phyloP scores from a whole-genome alignment of 768 basidiomycete genomes.

The Boletus reticulatus region DNA sequence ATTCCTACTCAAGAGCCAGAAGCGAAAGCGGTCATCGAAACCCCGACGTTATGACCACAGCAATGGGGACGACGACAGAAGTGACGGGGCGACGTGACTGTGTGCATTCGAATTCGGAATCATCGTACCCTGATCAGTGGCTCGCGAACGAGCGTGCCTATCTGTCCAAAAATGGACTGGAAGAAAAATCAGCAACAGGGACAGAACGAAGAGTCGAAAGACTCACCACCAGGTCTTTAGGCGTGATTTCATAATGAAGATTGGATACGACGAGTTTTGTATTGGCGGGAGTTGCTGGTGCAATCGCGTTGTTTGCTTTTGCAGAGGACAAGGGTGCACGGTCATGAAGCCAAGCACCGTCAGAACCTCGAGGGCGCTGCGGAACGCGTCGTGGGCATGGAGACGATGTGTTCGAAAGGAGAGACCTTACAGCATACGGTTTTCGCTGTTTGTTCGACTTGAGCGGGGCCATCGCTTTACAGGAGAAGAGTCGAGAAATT shows the following conservation, averaged over 20 bases:
- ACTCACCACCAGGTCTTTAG: slow-evolving; percentile 85
- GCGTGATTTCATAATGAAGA: slow-evolving; percentile 88
- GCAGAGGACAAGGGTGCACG: slow-evolving; percentile 49
- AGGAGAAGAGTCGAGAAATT: background rate
- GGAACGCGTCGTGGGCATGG: slow-evolving; percentile 5
- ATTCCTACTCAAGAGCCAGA: slow-evolving; percentile 34
- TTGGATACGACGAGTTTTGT: slow-evolving; percentile 78
- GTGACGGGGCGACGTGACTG: slow-evolving; percentile 33
- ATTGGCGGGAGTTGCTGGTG: slow-evolving; percentile 28
- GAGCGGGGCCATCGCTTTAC: slow-evolving; percentile 20
- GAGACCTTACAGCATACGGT: slow-evolving; percentile 40
- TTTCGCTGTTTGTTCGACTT: slow-evolving; percentile 36
- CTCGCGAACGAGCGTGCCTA: slow-evolving; percentile 90
- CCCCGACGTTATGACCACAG: slow-evolving; percentile 27
- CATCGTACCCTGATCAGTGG: slow-evolving; percentile 93
- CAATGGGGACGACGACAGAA: slow-evolving; percentile 31
- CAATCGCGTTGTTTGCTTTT: slow-evolving; percentile 24
- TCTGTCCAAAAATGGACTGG: slow-evolving; percentile 87
- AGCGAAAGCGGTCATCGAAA: slow-evolving; percentile 44
- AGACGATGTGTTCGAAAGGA: background rate
- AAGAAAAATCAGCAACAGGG: slow-evolving; percentile 2
- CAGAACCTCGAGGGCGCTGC: slow-evolving; percentile 58
- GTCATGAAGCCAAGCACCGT: slow-evolving; percentile 78
- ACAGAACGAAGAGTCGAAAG: slow-evolving; percentile 6
- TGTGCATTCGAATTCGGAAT: slow-evolving; percentile 42